These are phyloP conservation scores for Haplosporangium gracile DNA, from an alignment of 192 early-diverging fungal genomes.

Conservation along the genomic window DNA sequence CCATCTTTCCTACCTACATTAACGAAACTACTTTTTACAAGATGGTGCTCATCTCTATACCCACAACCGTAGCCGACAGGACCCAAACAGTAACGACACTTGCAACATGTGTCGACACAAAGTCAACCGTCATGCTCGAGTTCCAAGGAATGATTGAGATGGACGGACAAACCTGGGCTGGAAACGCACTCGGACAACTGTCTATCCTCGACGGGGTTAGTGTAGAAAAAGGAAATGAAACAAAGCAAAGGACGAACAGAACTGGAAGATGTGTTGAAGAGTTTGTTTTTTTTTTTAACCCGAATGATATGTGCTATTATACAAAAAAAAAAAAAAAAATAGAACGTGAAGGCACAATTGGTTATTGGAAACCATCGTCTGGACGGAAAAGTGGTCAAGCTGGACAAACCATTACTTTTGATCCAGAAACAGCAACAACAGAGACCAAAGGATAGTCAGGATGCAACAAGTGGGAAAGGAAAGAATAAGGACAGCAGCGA, in stretches of 20 bases:
- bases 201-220: slow-evolving; percentile 50
- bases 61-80: slow-evolving; percentile 11
- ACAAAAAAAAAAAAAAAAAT: no score
- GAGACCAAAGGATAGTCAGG: not conserved
- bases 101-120: slow-evolving; percentile 38
- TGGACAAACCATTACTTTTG: slow-evolving; percentile 38
- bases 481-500: not conserved
- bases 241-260: not conserved
- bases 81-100: not conserved
- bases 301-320: not conserved
- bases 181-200: slow-evolving; percentile 44
- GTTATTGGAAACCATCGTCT: slow-evolving; percentile 51
- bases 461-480: not conserved
- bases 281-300: not conserved
- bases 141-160: slow-evolving; percentile 50
- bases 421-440: slow-evolving; percentile 45
- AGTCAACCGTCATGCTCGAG: slow-evolving; percentile 39
- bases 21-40: not conserved
- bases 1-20: not conserved
- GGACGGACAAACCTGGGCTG: slow-evolving; percentile 45
- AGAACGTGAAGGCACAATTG: slow-evolving; percentile 45
- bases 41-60: slow-evolving; percentile 55
- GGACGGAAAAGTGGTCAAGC: slow-evolving; percentile 39
- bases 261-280: not conserved
- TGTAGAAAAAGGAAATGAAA: not conserved